These are phyloP conservation scores for Elongisporangium senticosum DNA, from an alignment of 352 stramenopile species.

Conservation along the genomic window DNA sequence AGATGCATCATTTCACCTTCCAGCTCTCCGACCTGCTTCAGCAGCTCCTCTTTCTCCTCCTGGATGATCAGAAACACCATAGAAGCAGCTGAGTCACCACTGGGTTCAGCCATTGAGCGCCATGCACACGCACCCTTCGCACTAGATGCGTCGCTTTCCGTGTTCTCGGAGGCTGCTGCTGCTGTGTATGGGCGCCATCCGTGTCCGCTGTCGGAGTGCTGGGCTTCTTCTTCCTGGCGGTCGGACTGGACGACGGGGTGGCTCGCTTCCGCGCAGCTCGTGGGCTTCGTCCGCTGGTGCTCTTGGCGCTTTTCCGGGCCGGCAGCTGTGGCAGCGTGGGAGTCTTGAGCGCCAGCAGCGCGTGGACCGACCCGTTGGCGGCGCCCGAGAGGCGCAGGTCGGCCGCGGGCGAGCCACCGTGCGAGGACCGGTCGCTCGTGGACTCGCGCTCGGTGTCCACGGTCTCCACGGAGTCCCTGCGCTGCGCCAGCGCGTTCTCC, in stretches of 20 bases:
- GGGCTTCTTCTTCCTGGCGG: neutral
- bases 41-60: constrained; percentile 27
- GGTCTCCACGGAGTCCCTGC: neutral
- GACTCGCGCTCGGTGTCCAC: neutral
- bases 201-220: neutral
- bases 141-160: constrained; percentile 17
- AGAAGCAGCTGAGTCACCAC: neutral
- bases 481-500: too few species aligned
- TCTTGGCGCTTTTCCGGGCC: constrained; percentile 2
- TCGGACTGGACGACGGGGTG: neutral
- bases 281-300: constrained; percentile 2
- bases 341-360: constrained; percentile 12
- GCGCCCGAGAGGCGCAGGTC: neutral
- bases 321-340: neutral
- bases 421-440: neutral
- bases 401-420: neutral
- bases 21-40: constrained; percentile 18
- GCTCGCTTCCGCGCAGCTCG: constrained; percentile 5
- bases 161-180: neutral
- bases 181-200: neutral
- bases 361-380: constrained; percentile 7
- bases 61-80: constrained; percentile 1
- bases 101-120: neutral
- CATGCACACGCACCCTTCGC: constrained; percentile 12
- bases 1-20: constrained; percentile 19